phyloP scores from a whole-genome alignment of 768 basidiomycete genomes.

The Imleria badia region DNA sequence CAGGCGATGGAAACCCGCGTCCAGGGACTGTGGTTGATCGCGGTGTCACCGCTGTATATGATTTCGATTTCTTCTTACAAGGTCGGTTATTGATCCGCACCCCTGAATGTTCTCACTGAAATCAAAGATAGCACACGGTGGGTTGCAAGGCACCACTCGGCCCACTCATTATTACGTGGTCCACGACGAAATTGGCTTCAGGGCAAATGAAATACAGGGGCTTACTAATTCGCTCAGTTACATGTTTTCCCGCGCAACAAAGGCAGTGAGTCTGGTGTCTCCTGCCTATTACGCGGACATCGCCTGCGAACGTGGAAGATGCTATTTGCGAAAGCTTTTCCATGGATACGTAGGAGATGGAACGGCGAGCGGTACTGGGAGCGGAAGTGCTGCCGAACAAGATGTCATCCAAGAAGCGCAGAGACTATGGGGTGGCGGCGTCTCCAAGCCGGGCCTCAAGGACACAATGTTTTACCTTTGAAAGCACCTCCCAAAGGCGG shows the following conservation, averaged over 20 bases:
- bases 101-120: background rate
- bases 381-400: slow-evolving; percentile 44
- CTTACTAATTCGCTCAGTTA: slow-evolving; percentile 56
- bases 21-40: slow-evolving; percentile 57
- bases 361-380: slow-evolving; percentile 32
- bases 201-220: slow-evolving; percentile 49
- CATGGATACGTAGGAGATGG: slow-evolving; percentile 32
- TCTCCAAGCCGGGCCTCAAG: slow-evolving; percentile 48
- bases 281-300: slow-evolving; percentile 46
- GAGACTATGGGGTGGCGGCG: slow-evolving; percentile 56
- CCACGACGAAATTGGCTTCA: slow-evolving; percentile 52
- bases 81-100: slow-evolving; percentile 25
- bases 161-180: slow-evolving; percentile 58
- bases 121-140: slow-evolving; percentile 37
- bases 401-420: slow-evolving; percentile 54
- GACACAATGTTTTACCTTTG: slow-evolving; percentile 80
- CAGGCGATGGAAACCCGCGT: slow-evolving; percentile 47
- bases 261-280: slow-evolving; percentile 38
- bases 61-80: slow-evolving; percentile 57
- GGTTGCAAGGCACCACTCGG: slow-evolving; percentile 47
- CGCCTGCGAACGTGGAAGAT: slow-evolving; percentile 54
- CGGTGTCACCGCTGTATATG: slow-evolving; percentile 53
- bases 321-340: slow-evolving; percentile 50
- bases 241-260: slow-evolving; percentile 61
- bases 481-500: slow-evolving; percentile 5